phyloP scores from a whole-genome alignment of 2,329 filamentous ascomycete genomes.

The Fusarium avenaceum region DNA sequence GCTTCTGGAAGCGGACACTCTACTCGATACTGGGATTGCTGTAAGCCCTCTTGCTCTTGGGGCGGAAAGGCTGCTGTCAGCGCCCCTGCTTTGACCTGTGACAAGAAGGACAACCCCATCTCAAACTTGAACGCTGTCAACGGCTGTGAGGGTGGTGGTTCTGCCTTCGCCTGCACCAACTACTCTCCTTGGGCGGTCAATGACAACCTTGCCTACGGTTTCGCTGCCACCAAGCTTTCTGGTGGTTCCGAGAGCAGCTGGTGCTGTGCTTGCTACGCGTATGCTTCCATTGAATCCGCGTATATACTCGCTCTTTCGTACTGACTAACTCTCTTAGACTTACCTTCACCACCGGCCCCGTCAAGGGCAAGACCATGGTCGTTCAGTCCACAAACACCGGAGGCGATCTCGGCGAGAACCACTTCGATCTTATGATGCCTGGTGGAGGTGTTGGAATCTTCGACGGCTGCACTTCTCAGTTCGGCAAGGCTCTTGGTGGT shows the following conservation, averaged over 20 bases:
- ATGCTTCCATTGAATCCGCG: constrained; percentile 20
- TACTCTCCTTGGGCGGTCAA: constrained; percentile 74
- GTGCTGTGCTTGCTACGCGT: constrained; percentile 76
- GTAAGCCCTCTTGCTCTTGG: constrained; percentile 77
- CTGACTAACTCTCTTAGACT: constrained; percentile 51
- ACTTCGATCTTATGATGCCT: constrained; percentile 70
- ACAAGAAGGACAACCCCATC: constrained; percentile 67
- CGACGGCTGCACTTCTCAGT: constrained; percentile 65
- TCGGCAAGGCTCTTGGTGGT: constrained; percentile 60
- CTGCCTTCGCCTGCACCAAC: constrained; percentile 71
- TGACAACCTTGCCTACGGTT: constrained; percentile 72
- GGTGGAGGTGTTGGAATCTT: constrained; percentile 69
- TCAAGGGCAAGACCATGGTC: constrained; percentile 72
- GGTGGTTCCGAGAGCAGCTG: constrained; percentile 70
- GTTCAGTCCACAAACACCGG: constrained; percentile 76
- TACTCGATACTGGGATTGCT: constrained; percentile 73
- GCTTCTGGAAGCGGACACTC: constrained; percentile 49
- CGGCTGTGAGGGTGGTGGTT: constrained; percentile 71
- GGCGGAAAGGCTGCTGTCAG: constrained; percentile 67
- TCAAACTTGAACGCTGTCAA: constrained; percentile 62
- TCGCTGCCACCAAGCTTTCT: constrained; percentile 70
- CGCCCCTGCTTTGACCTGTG: constrained; percentile 66
- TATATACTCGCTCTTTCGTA: background rate
- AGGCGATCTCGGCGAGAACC: constrained; percentile 67
- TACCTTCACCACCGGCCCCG: constrained; percentile 64